Evolutionary conservation across 805 yeast genomes (phyloP), one percentile per base, ranked within the genome.

Genomic region (Candida rishiriensis): DNA sequence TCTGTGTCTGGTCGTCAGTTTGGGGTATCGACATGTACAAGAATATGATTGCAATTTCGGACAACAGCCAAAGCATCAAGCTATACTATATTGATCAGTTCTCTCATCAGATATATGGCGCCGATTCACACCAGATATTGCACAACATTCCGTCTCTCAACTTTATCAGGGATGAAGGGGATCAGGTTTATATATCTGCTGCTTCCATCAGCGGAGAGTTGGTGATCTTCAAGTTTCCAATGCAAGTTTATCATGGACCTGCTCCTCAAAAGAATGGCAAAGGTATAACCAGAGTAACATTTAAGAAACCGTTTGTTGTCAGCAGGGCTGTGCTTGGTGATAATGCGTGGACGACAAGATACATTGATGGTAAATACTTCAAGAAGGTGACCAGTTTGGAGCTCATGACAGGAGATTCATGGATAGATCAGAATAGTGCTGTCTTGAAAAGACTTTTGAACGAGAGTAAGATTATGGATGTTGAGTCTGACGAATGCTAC

Each of bases 1-100:
- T 74, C 3, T 63, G 60, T 29, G 51, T 73, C 38, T 63, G 63
- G 6, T 61, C 73, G 1, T 78, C 85, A 1, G 78, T 73, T 2
- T 83, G 89, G 89, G 86, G 87, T 0, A 52, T 79, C 15, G 85
- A 79, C 53, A 60, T 74, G 33, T 50, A 60, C n/a, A 54, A 51
- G 3, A 48, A 37, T 66, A 59, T 75, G 35, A 48, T 82, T 12
- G 76, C 66, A 0, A 70, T 73, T 0, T 73, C 85, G 0, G 85
- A 80, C 49, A 83, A 83, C 52, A 67, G 78, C 3, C 76, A 71
- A 42, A 57, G 61, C 6, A 61, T 79, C 2, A 65, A 74, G 0
- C 46, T 77, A 6, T 68, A 76, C 42, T 64, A 66, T 40, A 63
- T 65, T 43, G 56, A 49, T 26, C 51, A 40, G 13, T 42, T 43